A percentile compares a stretch with the other conserved stretches of the same genome.
Evolutionary conservation across 139 green algal species (phyloP).

Genomic region (Picochlorum sp.): DNA sequence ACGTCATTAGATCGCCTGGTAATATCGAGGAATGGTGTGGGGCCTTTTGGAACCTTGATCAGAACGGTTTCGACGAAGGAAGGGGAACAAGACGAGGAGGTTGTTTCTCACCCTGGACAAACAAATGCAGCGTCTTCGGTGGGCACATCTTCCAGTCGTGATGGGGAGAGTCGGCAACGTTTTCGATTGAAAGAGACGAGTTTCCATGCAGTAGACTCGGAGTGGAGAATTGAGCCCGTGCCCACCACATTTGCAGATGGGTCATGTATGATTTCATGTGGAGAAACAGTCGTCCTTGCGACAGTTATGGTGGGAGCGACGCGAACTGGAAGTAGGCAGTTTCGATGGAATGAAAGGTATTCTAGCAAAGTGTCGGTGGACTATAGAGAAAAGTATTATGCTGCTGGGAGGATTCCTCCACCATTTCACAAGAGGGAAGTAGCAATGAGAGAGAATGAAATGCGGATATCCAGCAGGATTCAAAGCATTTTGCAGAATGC

Average conservation of each 20-base stretch:
- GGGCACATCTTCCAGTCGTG: too few species aligned
- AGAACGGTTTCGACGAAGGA: too few species aligned
- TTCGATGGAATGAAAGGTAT: background rate
- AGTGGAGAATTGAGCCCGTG: background rate
- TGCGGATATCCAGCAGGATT: slow-evolving; percentile 35
- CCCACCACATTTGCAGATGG: background rate
- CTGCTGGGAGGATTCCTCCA: slow-evolving; percentile 55
- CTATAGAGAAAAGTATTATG: slow-evolving; percentile 59
- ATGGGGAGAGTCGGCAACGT: too few species aligned
- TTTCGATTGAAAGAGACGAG: background rate
- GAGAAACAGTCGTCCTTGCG: too few species aligned
- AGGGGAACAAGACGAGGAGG: too few species aligned
- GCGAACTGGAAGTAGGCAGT: background rate
- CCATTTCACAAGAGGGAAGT: slow-evolving; percentile 49
- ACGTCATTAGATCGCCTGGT: too few species aligned
- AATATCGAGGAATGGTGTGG: too few species aligned
- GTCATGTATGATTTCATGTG: background rate
- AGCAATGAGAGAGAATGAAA: slow-evolving; percentile 49
- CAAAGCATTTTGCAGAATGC: slow-evolving; percentile 66
- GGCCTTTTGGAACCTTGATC: too few species aligned
- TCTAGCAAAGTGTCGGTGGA: slow-evolving; percentile 46
- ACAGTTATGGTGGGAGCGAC: background rate
- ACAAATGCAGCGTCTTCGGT: too few species aligned
- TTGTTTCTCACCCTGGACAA: too few species aligned
- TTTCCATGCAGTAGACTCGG: background rate